These are phyloP conservation scores for Zymoseptoria passerinii DNA, from an alignment of 2,329 filamentous ascomycete genomes.

Conservation along the genomic window DNA sequence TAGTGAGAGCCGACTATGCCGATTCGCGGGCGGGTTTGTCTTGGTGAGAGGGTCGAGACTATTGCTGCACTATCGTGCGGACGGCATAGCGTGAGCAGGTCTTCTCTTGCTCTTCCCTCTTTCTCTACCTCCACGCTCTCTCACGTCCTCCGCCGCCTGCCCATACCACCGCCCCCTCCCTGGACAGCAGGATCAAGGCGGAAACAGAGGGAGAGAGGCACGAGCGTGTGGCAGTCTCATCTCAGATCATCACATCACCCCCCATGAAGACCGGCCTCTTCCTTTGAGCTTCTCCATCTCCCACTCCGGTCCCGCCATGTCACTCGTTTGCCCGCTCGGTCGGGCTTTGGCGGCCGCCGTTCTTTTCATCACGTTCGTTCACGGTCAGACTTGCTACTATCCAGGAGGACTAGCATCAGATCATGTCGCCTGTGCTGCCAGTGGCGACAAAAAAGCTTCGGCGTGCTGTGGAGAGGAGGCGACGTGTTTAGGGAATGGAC, in stretches of 20 bases:
- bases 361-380: slow-evolving; percentile 8
- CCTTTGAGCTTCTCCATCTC: slow-evolving; percentile 1
- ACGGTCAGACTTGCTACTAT: slow-evolving; percentile 24
- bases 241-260: background rate
- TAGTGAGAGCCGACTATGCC: background rate
- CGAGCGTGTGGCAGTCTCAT: background rate
- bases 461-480: slow-evolving; percentile 24
- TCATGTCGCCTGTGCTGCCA: slow-evolving; percentile 18
- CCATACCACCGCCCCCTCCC: too few species aligned
- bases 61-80: background rate
- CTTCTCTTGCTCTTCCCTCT: background rate
- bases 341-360: slow-evolving; percentile 8
- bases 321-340: slow-evolving; percentile 3
- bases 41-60: background rate
- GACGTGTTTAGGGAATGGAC: slow-evolving; percentile 27
- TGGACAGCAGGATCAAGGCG: background rate
- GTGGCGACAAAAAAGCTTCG: slow-evolving; percentile 9
- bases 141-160: background rate
- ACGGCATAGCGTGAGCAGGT: background rate
- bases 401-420: slow-evolving; percentile 21
- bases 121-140: background rate
- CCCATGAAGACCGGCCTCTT: background rate
- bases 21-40: background rate
- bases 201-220: background rate
- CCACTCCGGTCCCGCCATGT: slow-evolving; percentile 4